phyloP scores from a whole-genome alignment of 73 alveolate genomes.

The Paramecium biaurelia region DNA sequence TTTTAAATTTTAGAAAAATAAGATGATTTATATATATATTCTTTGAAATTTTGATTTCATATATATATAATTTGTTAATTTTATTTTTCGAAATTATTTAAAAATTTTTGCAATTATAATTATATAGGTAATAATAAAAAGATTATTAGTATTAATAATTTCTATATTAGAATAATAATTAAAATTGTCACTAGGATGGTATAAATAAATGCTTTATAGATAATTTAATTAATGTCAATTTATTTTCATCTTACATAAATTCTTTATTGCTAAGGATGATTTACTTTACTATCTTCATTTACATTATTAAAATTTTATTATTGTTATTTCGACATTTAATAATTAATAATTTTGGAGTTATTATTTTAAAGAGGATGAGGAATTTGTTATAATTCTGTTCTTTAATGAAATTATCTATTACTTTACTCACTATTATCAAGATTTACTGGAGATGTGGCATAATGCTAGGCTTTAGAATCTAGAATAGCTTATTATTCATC shows the following conservation, averaged over 20 bases:
- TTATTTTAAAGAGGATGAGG: constrained; percentile 9
- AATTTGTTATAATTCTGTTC: neutral
- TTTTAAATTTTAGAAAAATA: neutral
- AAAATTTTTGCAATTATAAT: too few relatives aligned
- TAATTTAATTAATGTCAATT: neutral
- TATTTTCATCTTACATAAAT: neutral
- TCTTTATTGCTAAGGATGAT: neutral
- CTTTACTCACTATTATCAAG: neutral
- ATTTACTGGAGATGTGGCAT: neutral
- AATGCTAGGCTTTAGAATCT: neutral
- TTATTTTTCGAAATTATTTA: neutral
- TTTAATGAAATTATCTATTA: neutral
- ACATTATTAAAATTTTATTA: neutral
- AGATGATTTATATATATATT: neutral
- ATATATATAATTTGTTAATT: too few relatives aligned
- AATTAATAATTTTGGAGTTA: neutral
- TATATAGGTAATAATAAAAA: too few relatives aligned
- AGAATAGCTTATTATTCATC: constrained; percentile 19
- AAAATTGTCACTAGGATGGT: neutral
- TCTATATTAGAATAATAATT: neutral
- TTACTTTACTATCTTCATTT: neutral
- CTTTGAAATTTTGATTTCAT: neutral
- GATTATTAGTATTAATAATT: neutral
- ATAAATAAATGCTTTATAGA: neutral
- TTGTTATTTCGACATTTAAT: neutral